Evolutionary conservation across 352 stramenopile genomes (phyloP).

Genomic region (Pythium brachiatum): DNA sequence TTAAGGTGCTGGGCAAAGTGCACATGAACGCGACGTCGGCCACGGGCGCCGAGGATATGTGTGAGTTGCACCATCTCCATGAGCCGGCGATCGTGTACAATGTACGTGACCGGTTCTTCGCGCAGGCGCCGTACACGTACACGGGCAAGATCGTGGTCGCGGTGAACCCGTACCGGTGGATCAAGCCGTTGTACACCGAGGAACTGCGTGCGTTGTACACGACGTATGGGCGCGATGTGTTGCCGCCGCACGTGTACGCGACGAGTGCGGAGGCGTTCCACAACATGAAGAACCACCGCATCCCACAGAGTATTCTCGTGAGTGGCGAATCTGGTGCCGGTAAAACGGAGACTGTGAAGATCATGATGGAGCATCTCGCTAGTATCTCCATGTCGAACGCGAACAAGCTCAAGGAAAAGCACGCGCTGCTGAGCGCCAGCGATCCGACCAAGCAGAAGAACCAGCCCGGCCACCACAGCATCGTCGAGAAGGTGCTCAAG

Average conservation of each 20-base stretch:
- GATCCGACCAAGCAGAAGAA: constrained; percentile 37
- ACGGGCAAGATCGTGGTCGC: constrained; percentile 97
- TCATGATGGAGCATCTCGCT: constrained; percentile 95
- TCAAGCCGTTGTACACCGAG: constrained; percentile 84
- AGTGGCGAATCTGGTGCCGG: constrained; percentile 92
- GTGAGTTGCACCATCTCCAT: constrained; percentile 82
- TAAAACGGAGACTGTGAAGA: constrained; percentile 96
- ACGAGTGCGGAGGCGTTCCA: constrained; percentile 83
- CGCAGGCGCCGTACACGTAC: constrained; percentile 94
- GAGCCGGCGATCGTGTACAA: constrained; percentile 93
- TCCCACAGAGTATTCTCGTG: constrained; percentile 89
- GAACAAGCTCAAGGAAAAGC: constrained; percentile 64
- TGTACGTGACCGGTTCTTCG: constrained; percentile 80
- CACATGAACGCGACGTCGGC: constrained; percentile 28
- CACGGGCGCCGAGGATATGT: constrained; percentile 82
- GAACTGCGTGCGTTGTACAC: constrained; percentile 73
- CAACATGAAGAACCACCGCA: constrained; percentile 72
- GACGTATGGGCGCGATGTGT: constrained; percentile 48
- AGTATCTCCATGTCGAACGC: constrained; percentile 74
- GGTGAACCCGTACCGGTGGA: constrained; percentile 95
- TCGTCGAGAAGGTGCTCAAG: constrained; percentile 88
- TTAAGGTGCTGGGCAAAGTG: constrained; percentile 22
- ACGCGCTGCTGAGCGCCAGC: constrained; percentile 69
- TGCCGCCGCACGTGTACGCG: constrained; percentile 90
- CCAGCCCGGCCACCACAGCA: constrained; percentile 36